Evolutionary conservation across 768 basidiomycete species (phyloP).

Genomic region (Leccinum longicurvipes): DNA sequence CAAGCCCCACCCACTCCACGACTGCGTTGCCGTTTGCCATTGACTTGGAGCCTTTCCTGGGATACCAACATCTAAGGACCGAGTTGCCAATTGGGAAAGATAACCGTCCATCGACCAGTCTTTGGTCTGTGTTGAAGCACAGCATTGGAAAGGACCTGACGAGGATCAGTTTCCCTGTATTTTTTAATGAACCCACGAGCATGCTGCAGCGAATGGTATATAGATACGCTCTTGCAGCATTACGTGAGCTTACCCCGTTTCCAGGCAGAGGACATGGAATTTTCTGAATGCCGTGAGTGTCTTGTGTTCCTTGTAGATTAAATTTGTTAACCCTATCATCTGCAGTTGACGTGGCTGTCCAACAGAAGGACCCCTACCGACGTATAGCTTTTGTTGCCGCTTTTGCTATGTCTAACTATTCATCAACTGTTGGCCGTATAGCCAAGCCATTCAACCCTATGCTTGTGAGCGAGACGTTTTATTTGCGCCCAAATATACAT

Average conservation of each 20-base stretch:
- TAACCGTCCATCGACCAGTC: conserved; percentile 81
- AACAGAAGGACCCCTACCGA: conserved; percentile 70
- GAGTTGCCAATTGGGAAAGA: conserved; percentile 63
- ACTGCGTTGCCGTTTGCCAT: conserved; percentile 34
- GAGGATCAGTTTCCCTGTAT: conserved; percentile 92
- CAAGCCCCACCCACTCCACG: conserved; percentile 39
- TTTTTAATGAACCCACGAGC: conserved; percentile 90
- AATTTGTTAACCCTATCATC: conserved; percentile 4
- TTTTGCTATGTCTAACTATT: conserved; percentile 98
- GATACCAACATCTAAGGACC: conserved; percentile 63
- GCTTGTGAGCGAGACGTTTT: conserved; percentile 52
- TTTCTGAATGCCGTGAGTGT: conserved; percentile 79
- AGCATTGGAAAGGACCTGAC: conserved; percentile 97
- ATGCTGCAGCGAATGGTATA: conserved; percentile 93
- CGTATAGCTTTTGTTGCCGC: conserved; percentile 92
- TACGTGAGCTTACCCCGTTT: conserved; percentile 1
- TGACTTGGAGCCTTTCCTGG: conserved; percentile 51
- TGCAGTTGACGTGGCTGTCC: conserved; percentile 79
- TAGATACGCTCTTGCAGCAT: not conserved
- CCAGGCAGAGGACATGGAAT: conserved; percentile 95
- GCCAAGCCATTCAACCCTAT: conserved; percentile 98
- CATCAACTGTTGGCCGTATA: conserved; percentile 92
- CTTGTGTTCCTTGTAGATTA: not conserved
- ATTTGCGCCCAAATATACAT: not conserved
- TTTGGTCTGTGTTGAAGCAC: conserved; percentile 94